Conservation (phyloP, 2,329 filamentous ascomycete genomes). For the Penicillium rolfsii region DNA sequence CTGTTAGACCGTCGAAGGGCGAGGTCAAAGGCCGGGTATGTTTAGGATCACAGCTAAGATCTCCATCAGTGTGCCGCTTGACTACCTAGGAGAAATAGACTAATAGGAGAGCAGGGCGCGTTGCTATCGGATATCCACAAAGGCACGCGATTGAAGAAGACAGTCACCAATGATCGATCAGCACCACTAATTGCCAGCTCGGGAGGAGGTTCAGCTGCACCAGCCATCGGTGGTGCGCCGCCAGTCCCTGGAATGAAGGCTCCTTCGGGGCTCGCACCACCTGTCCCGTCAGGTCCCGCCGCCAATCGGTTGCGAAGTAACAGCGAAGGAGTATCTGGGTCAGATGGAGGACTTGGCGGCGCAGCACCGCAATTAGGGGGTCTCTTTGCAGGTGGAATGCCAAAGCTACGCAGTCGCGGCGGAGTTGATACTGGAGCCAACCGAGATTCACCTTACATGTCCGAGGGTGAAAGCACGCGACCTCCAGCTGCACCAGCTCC, state of each 20-base stretch:
- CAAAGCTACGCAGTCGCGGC: slow-evolving; percentile 88
- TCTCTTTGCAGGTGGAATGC: slow-evolving; percentile 91
- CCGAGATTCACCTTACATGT: slow-evolving; percentile 72
- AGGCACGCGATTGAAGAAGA: slow-evolving; percentile 77
- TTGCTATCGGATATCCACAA: slow-evolving; percentile 86
- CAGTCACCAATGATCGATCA: slow-evolving; percentile 89
- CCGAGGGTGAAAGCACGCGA: slow-evolving; percentile 72
- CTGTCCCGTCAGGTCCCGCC: slow-evolving; percentile 55
- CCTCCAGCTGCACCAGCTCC: slow-evolving; percentile 57
- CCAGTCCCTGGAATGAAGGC: slow-evolving; percentile 65
- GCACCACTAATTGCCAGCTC: slow-evolving; percentile 69
- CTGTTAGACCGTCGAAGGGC: slow-evolving; percentile 60
- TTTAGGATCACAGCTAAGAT: slow-evolving; percentile 19
- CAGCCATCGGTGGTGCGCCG: slow-evolving; percentile 74
- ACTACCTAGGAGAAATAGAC: background rate
- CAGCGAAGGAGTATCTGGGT: slow-evolving; percentile 62
- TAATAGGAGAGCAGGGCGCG: slow-evolving; percentile 65
- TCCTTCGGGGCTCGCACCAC: slow-evolving; percentile 35
- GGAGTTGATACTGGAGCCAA: slow-evolving; percentile 76
- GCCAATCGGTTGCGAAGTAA: slow-evolving; percentile 75
- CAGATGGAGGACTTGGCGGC: slow-evolving; percentile 50
- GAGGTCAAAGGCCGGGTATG: slow-evolving; percentile 66
- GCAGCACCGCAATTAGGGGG: slow-evolving; percentile 78
- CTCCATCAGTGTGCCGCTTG: background rate
- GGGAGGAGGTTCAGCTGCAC: slow-evolving; percentile 60